These are phyloP conservation scores for Fomitopsis betulina DNA, from an alignment of 1,284 basidiomycete species.

Conservation along the genomic window DNA sequence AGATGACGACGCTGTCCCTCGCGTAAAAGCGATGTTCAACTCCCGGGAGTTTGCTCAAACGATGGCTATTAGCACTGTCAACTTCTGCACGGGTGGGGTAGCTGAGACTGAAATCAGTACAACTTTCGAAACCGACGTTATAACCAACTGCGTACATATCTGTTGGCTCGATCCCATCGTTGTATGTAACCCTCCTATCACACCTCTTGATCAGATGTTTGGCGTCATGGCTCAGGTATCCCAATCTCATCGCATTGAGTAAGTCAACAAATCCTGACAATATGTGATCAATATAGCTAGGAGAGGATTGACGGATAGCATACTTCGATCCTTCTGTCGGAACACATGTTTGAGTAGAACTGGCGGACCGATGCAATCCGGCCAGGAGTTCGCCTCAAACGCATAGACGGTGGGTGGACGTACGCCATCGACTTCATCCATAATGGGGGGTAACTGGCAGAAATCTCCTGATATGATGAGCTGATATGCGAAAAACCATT, in stretches of 20 bases:
- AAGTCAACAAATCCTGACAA: conserved; percentile 58
- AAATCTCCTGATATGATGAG: conserved; percentile 78
- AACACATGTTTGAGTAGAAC: conserved; percentile 36
- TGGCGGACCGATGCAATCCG: conserved; percentile 34
- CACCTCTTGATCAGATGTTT: conserved; percentile 54
- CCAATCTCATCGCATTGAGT: conserved; percentile 71
- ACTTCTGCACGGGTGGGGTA: no score
- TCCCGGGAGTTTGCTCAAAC: no score
- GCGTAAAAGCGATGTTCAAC: no score
- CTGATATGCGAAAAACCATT: conserved; percentile 27
- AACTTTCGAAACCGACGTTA: no score
- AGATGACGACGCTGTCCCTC: no score
- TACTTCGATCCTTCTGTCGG: conserved; percentile 52
- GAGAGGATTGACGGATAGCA: conserved; percentile 10
- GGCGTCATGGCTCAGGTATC: conserved; percentile 39
- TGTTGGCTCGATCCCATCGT: conserved; percentile 77
- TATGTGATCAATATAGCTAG: neutral
- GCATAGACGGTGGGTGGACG: conserved; percentile 43
- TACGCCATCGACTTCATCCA: conserved; percentile 32
- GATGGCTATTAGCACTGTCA: no score
- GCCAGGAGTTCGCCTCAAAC: conserved; percentile 69
- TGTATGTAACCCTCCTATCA: conserved; percentile 55
- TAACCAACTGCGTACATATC: conserved; percentile 53
- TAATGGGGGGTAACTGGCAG: conserved; percentile 77
- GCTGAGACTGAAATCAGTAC: no score